phyloP scores from a whole-genome alignment of 139 green algal species.

The Astrephomene gubernaculifera region DNA sequence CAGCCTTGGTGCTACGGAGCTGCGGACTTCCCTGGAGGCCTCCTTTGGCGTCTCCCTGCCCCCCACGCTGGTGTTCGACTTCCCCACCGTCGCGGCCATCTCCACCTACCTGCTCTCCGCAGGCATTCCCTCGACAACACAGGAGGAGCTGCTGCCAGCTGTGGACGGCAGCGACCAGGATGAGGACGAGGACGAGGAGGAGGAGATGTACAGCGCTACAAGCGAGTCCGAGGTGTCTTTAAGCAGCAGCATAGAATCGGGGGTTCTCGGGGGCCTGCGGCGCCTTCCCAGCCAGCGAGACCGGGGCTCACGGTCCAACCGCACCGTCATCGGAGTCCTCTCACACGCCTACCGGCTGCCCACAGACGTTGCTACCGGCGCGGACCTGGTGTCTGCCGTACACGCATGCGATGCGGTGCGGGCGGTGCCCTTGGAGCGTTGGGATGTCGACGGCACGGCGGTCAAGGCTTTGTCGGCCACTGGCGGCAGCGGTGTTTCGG shows the following conservation, averaged over 20 bases:
- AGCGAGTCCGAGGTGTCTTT: background rate
- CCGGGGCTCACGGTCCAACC: no score
- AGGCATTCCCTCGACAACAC: background rate
- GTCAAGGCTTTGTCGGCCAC: conserved; percentile 6
- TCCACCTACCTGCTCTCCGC: background rate
- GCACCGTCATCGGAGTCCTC: background rate
- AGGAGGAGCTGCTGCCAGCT: background rate
- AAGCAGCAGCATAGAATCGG: no score
- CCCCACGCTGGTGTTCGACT: conserved; percentile 74
- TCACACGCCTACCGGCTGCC: background rate
- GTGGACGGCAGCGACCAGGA: background rate
- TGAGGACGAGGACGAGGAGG: background rate
- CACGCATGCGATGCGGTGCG: background rate
- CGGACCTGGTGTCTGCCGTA: background rate
- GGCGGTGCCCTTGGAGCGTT: conserved; percentile 54
- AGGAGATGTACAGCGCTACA: background rate
- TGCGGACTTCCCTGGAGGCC: conserved; percentile 70
- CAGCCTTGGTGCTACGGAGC: conserved; percentile 81
- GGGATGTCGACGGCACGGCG: conserved; percentile 52
- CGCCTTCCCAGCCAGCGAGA: no score
- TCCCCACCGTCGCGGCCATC: conserved; percentile 33
- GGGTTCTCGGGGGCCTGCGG: no score
- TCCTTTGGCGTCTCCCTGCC: conserved; percentile 60
- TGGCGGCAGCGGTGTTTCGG: background rate
- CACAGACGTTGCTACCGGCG: background rate